These are phyloP conservation scores for Cladobotryum mycophilum DNA, from an alignment of 2,329 filamentous ascomycete species.

Conservation along the genomic window DNA sequence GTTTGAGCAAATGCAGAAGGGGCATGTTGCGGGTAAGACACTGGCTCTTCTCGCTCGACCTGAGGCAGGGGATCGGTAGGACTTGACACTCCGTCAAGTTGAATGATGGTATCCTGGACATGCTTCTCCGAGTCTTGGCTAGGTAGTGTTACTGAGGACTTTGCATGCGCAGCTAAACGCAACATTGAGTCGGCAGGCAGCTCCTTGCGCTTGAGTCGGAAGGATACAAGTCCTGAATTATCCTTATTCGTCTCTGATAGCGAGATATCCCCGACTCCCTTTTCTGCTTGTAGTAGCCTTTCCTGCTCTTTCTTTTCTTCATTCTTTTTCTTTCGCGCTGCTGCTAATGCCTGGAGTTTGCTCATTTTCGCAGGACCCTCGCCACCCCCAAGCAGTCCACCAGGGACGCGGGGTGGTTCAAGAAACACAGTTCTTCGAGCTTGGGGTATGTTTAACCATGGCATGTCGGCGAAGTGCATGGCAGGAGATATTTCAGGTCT, in stretches of 20 bases:
- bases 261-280: conserved; percentile 26
- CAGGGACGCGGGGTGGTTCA: conserved; percentile 46
- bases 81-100: no score
- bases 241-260: conserved; percentile 25
- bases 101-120: no score
- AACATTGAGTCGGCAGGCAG: no score
- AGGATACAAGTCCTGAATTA: conserved; percentile 10
- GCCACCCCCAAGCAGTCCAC: conserved; percentile 73
- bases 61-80: neutral
- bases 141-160: no score
- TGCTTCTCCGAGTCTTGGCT: no score
- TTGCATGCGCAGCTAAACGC: no score
- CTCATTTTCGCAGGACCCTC: conserved; percentile 65
- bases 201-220: neutral
- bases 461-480: conserved; percentile 73
- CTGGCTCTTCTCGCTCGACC: neutral
- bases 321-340: conserved; percentile 76
- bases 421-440: conserved; percentile 61
- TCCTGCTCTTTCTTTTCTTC: conserved; percentile 48
- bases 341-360: conserved; percentile 85
- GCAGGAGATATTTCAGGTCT: conserved; percentile 24
- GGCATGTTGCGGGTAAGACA: conserved; percentile 12
- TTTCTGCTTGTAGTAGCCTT: conserved; percentile 20
- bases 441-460: conserved; percentile 71
- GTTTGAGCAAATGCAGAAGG: conserved; percentile 54